Evolutionary conservation across 202 grass and related monocot genomes (phyloP).

Genomic region (Zizania palustris): DNA sequence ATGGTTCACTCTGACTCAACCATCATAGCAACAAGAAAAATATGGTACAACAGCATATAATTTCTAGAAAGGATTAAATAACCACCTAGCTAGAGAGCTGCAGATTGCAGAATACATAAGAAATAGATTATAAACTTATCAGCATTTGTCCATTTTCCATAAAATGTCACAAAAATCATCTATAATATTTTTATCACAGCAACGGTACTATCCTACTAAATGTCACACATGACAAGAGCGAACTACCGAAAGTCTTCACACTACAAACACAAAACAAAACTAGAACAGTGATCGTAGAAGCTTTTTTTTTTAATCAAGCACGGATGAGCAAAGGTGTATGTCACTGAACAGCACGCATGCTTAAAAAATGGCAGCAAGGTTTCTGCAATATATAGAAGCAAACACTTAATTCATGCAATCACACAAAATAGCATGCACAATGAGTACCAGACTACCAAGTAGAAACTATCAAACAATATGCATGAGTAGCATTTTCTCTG

Average conservation of each 20-base stretch:
- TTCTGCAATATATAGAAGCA: not conserved
- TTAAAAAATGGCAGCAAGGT: not conserved
- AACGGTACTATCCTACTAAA: not conserved
- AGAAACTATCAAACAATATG: not conserved
- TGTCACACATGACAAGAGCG: not conserved
- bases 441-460: not conserved
- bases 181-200: not conserved
- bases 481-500: not conserved
- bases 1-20: constrained; percentile 5
- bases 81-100: not conserved
- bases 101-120: no score
- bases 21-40: constrained; percentile 30
- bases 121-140: no score
- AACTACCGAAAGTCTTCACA: not conserved
- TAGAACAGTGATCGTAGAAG: not conserved
- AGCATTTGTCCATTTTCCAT: no score
- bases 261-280: not conserved
- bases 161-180: not conserved
- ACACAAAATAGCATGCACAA: not conserved
- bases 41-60: not conserved
- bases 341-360: not conserved
- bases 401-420: constrained; percentile 1
- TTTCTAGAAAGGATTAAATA: not conserved
- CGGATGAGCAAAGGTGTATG: not conserved
- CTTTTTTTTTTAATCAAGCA: not conserved